Base-by-base conservation (phyloP, 495 filamentous ascomycete genomes). In the Penicillium antarcticum region DNA sequence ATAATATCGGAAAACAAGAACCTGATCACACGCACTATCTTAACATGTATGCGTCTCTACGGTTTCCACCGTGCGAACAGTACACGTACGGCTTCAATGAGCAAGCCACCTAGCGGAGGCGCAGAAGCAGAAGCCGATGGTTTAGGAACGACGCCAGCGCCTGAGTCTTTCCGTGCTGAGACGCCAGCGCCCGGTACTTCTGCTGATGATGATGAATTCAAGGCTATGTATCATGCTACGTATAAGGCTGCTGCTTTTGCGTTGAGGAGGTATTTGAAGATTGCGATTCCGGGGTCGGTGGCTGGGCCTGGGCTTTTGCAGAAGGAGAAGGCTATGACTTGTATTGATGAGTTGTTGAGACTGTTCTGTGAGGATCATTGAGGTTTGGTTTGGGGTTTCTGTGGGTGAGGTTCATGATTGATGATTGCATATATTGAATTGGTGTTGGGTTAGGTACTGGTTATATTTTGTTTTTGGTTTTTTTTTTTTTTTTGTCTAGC, bases 31-130 rank as follows among this genome's bases (percentile, higher is more conserved):
- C 71, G 74, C 34, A 77, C 74, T 0, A 73, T 75, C 12, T 73
- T 87, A 67, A 81, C 83, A 4, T 83, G 78, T 48, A 86, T 87
- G 83, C 80, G 83, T 0, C 63, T 87, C 9, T 79, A 85, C 55
- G 83, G 83, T 6, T 75, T 81, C 35, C 75, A 82, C 51, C 80
- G 81, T 37, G 61, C 70, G 2, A 56, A 66, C 2, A 48, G 65
- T 4, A 48, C 53, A 13, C 69, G 70, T 11, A 52, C 66, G 16
- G 7, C 36, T 1, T 45, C 55, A 6, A 56, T 52, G 14, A 58
- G 50, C 36, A 67, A 65, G 32, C 32, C 45, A 12, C 29, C 48
- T 14, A 31, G 46, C 13, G 56, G 42, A 23, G 13, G 35, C 12
- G 39, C 32, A 4, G 56, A 62, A 12, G 31, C 47, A 21, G 69